Evolutionary conservation across 345 rosid genomes (phyloP).

Genomic region (Pugionium dolabratum): DNA sequence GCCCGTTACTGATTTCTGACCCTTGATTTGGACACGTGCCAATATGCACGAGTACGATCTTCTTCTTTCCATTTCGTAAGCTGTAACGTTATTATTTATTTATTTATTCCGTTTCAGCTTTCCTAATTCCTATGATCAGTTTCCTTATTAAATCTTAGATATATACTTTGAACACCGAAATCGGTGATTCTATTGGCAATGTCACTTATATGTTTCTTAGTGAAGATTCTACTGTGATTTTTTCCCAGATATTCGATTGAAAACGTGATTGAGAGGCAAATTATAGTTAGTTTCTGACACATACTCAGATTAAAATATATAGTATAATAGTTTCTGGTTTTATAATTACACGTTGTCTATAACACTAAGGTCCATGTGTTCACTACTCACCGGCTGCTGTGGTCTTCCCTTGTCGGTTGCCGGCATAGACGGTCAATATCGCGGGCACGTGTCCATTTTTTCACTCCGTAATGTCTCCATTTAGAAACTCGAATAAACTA

Average conservation of each 20-base stretch:
- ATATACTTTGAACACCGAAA: background rate
- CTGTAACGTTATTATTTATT: background rate
- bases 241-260: slow-evolving; percentile 3
- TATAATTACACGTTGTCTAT: slow-evolving; percentile 23
- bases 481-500: background rate
- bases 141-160: background rate
- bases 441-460: slow-evolving; percentile 45
- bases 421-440: slow-evolving; percentile 30
- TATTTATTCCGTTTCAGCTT: background rate
- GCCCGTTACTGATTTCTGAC: background rate
- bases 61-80: background rate
- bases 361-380: slow-evolving; percentile 32
- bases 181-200: background rate
- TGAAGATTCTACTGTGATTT: background rate
- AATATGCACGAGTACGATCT: slow-evolving; percentile 19
- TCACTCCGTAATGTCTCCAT: slow-evolving; percentile 23
- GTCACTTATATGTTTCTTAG: background rate
- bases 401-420: slow-evolving; percentile 46
- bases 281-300: slow-evolving; percentile 38
- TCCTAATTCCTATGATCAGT: background rate
- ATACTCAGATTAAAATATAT: slow-evolving; percentile 8
- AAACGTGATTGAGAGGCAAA: slow-evolving; percentile 21
- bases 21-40: slow-evolving; percentile 5
- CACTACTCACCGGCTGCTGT: slow-evolving; percentile 27
- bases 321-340: slow-evolving; percentile 31